Conservation (phyloP, 139 green algal genomes). For the Coelastrella sp. region DNA sequence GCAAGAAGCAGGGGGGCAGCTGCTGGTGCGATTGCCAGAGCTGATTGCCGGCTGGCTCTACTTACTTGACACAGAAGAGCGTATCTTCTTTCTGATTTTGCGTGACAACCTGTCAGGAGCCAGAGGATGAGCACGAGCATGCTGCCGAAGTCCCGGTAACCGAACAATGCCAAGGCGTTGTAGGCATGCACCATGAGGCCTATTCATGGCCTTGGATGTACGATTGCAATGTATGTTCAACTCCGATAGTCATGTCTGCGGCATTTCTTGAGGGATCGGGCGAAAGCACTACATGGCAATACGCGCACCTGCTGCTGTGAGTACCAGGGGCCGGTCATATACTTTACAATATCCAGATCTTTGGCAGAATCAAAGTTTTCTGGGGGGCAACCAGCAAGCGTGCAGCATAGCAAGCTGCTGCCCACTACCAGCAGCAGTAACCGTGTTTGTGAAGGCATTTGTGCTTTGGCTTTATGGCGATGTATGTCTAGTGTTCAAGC, state of each 20-base stretch:
- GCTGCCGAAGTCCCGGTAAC: background rate
- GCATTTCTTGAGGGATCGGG: too few species aligned
- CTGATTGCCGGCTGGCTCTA: background rate
- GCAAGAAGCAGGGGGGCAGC: background rate
- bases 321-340: constrained; percentile 48
- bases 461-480: background rate
- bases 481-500: background rate
- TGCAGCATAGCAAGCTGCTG: constrained; percentile 7
- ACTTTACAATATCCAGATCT: constrained; percentile 44
- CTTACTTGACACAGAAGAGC: constrained; percentile 29
- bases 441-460: background rate
- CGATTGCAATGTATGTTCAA: too few species aligned
- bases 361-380: constrained; percentile 43
- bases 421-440: background rate
- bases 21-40: background rate
- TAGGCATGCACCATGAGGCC: background rate
- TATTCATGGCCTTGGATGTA: background rate
- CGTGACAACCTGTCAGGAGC: background rate
- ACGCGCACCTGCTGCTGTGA: constrained; percentile 53
- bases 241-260: background rate
- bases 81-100: background rate
- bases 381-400: constrained; percentile 40
- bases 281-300: background rate
- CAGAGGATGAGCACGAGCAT: background rate
- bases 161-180: background rate